Base-by-base conservation (phyloP, 331 rosid genomes). In the Rhamnella rubrinervis region DNA sequence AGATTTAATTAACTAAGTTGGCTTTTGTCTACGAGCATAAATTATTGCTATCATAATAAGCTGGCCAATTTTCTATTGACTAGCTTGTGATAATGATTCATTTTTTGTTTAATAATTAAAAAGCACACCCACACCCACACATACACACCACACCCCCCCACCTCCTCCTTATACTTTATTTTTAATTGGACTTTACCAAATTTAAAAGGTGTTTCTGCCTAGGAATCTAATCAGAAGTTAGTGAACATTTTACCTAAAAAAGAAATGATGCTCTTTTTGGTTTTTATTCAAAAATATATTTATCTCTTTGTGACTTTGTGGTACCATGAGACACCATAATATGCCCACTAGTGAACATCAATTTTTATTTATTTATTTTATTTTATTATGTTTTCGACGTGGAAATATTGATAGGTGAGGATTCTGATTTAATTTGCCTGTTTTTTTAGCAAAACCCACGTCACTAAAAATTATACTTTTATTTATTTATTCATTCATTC, bases 141-240 rank as follows among this genome's bases (percentile, higher is more conserved):
- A 23, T n/a, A n/a, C n/a, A n/a, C n/a, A n/a, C n/a, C n/a, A n/a
- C n/a, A n/a, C n/a, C n/a, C n/a, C n/a, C n/a, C n/a, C 23, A 23
- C 23, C 23, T 1, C n/a, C 7, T 25, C 37, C 25, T 63, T 11
- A 20, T 46, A 15, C 14, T 20, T 63, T 63, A 6, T 41, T 63
- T 41, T 41, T 55, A 75, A 74, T 72, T 68, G 70, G 75, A 72
- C 72, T 72, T 58, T 23, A 38, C 59, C 59, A 18, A 71, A 49
- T 50, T 64, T 59, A 6, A 23, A 50, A 41, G 61, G 66, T 72
- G 73, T 74, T 77, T 67, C 80, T 76, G 74, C 85, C 78, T 79
- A 81, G 86, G 91, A 77, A 88, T 84, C 80, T 83, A 74, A 78
- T 75, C 70, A 71, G 53, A 72, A 67, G 80, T 58, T 70, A 59